These are phyloP conservation scores for Melastoma candidum DNA, from an alignment of 441 rosid species.

Conservation along the genomic window DNA sequence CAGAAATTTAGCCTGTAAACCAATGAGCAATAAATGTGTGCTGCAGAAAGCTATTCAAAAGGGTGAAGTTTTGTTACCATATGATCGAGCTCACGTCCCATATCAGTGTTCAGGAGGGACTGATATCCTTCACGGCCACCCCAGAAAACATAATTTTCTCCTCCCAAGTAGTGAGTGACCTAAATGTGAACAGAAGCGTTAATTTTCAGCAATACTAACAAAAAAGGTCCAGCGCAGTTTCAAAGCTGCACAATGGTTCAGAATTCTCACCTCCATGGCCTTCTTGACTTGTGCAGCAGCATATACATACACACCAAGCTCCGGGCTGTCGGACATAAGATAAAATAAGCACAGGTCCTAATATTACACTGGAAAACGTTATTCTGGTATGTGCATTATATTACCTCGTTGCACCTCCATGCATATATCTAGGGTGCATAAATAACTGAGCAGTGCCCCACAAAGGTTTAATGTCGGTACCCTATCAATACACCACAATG, in stretches of 20 bases:
- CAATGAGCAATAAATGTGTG: neutral
- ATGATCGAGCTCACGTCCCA: slow-evolving; percentile 92
- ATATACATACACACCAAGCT: slow-evolving; percentile 77
- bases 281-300: slow-evolving; percentile 98
- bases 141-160: slow-evolving; percentile 97
- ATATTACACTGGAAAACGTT: slow-evolving; percentile 1
- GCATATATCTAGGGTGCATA: slow-evolving; percentile 95
- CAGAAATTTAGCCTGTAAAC: slow-evolving; percentile 62
- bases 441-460: slow-evolving; percentile 99
- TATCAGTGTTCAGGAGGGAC: slow-evolving; percentile 82
- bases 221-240: too few species aligned
- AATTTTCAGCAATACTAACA: too few species aligned
- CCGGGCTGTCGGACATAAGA: slow-evolving; percentile 39
- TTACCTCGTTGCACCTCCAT: slow-evolving; percentile 93
- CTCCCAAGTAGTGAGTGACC: slow-evolving; percentile 93
- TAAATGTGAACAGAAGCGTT: neutral
- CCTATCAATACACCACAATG: slow-evolving; percentile 26
- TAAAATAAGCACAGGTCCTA: neutral
- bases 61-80: slow-evolving; percentile 19
- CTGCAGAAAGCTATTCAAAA: neutral
- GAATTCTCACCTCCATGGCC: slow-evolving; percentile 65
- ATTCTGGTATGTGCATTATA: neutral
- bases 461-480: slow-evolving; percentile 55
- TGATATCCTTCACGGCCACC: slow-evolving; percentile 99
- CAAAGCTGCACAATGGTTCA: neutral